Evolutionary conservation across 805 yeast species (phyloP).

Genomic region (baker's yeast (Saccharomyces cerevisiae)): DNA sequence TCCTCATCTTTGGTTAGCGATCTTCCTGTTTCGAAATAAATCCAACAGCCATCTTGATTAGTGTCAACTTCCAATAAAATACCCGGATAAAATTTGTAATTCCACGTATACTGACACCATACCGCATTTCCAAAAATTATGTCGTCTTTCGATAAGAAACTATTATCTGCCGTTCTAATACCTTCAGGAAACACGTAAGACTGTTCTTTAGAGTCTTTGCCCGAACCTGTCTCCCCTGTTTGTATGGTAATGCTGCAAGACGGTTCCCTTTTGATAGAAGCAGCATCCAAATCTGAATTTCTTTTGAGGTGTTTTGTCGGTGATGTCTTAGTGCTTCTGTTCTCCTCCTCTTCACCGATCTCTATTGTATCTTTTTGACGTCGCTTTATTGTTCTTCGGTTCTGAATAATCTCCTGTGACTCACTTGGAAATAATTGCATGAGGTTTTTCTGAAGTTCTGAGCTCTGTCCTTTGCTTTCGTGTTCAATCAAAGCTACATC

Average conservation of each 20-base stretch:
- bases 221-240: slow-evolving; percentile 2
- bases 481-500: not conserved
- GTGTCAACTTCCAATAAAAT: slow-evolving; percentile 25
- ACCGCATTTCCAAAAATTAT: slow-evolving; percentile 34
- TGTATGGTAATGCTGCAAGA: slow-evolving; percentile 1
- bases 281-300: not conserved
- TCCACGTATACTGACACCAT: slow-evolving; percentile 46
- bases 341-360: slow-evolving; percentile 5
- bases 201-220: slow-evolving; percentile 1
- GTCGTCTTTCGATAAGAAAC: slow-evolving; percentile 22
- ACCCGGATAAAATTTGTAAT: slow-evolving; percentile 43
- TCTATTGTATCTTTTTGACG: slow-evolving; percentile 3
- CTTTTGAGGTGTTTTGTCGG: slow-evolving; percentile 2
- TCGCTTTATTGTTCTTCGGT: slow-evolving; percentile 7
- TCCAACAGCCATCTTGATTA: slow-evolving; percentile 8
- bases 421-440: slow-evolving; percentile 1
- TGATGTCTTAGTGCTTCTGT: slow-evolving; percentile 1
- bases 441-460: not conserved
- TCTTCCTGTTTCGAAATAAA: slow-evolving; percentile 18
- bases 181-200: slow-evolving; percentile 3
- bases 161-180: slow-evolving; percentile 7
- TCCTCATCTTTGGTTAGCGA: slow-evolving; percentile 18
- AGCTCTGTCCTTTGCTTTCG: not conserved
- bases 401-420: slow-evolving; percentile 15
- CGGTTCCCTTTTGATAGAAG: slow-evolving; percentile 3